These are phyloP conservation scores for Termitomyces sp. DNA, from an alignment of 768 basidiomycete genomes.

Conservation along the genomic window DNA sequence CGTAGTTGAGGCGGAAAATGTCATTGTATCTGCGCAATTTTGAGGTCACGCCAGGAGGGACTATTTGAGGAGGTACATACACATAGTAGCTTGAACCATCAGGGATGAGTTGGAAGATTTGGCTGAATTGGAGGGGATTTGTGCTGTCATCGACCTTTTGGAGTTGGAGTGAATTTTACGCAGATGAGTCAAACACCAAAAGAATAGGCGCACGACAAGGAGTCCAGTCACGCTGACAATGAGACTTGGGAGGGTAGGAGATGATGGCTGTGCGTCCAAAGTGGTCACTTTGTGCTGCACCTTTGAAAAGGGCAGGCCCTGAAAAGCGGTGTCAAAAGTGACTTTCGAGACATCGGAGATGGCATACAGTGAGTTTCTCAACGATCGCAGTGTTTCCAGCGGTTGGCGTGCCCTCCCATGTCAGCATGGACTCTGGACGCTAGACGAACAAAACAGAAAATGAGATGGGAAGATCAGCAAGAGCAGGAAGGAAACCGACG, in stretches of 20 bases:
- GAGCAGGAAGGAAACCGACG: conserved; percentile 43
- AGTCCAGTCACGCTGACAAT: conserved; percentile 88
- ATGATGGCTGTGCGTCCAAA: conserved; percentile 84
- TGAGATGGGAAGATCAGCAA: conserved; percentile 20
- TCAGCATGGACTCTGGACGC: conserved; percentile 81
- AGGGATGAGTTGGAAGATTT: conserved; percentile 87
- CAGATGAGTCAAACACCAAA: neutral
- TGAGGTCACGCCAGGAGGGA: neutral
- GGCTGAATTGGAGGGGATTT: conserved; percentile 86
- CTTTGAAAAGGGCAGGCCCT: conserved; percentile 77
- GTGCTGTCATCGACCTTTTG: conserved; percentile 71
- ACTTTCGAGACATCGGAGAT: neutral
- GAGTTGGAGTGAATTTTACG: conserved; percentile 8
- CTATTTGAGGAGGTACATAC: conserved; percentile 38
- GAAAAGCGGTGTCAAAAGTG: neutral
- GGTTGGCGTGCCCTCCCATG: conserved; percentile 64
- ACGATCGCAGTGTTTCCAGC: conserved; percentile 51
- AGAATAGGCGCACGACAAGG: conserved; percentile 49
- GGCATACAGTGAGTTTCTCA: conserved; percentile 67
- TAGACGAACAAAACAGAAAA: conserved; percentile 23
- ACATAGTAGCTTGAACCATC: conserved; percentile 78
- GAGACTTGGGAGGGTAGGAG: conserved; percentile 44
- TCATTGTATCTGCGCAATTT: conserved; percentile 61
- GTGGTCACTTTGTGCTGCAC: conserved; percentile 82
- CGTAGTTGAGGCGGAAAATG: conserved; percentile 88